phyloP scores from a whole-genome alignment of 768 basidiomycete genomes.

The Basidioascus undulatus region DNA sequence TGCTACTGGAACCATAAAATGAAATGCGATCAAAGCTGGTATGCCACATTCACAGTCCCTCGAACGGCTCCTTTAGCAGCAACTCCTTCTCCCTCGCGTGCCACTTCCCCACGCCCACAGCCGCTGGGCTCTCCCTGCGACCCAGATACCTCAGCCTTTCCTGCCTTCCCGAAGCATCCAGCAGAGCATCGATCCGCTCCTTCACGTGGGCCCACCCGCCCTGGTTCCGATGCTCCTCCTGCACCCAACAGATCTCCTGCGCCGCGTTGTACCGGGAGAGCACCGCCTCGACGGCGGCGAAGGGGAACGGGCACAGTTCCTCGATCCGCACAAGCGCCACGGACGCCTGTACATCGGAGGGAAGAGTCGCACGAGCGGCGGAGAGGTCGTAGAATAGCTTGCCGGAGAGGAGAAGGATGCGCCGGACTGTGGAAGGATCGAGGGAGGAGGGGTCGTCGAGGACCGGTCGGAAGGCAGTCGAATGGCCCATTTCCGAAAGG shows the following conservation, averaged over 20 bases:
- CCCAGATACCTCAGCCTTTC: slow-evolving; percentile 27
- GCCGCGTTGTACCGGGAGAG: slow-evolving; percentile 25
- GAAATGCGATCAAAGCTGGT: too few relatives aligned
- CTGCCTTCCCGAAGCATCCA: slow-evolving; percentile 21
- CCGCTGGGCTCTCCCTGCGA: slow-evolving; percentile 47
- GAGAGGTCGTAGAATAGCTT: slow-evolving; percentile 69
- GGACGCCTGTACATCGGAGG: too few relatives aligned
- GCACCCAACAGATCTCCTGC: slow-evolving; percentile 36
- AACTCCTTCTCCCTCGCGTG: slow-evolving; percentile 40
- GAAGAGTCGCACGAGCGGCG: background rate
- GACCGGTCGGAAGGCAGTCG: slow-evolving; percentile 43
- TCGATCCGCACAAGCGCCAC: slow-evolving; percentile 58
- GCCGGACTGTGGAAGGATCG: slow-evolving; percentile 22
- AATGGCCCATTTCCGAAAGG: slow-evolving; percentile 33
- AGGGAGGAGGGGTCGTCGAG: slow-evolving; percentile 27
- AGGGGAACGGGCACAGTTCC: slow-evolving; percentile 75
- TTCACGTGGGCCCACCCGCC: slow-evolving; percentile 49
- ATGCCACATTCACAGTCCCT: slow-evolving; percentile 4
- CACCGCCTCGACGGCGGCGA: slow-evolving; percentile 25
- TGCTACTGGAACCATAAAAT: too few relatives aligned
- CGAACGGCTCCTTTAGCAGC: slow-evolving; percentile 35
- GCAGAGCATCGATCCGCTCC: slow-evolving; percentile 29
- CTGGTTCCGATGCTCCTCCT: slow-evolving; percentile 77
- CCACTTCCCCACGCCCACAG: slow-evolving; percentile 44
- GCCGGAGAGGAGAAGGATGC: slow-evolving; percentile 51